phyloP scores from a whole-genome alignment of 2,329 filamentous ascomycete genomes.

The Alternaria solani region DNA sequence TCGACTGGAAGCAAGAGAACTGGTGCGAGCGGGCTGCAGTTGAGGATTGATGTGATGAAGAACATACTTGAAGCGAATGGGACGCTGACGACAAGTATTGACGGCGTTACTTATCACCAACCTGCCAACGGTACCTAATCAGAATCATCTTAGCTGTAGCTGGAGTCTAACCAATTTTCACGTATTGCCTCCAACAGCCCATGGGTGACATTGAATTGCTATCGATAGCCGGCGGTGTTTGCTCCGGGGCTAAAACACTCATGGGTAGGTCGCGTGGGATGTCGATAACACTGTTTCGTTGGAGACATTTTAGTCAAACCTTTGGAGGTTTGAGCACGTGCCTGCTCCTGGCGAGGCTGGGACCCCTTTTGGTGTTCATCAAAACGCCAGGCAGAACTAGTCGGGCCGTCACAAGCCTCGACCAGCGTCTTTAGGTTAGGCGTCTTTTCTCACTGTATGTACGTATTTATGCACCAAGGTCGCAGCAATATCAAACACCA shows the following conservation, averaged over 20 bases:
- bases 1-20: constrained; percentile 51
- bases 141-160: not conserved
- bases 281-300: not conserved
- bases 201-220: no score
- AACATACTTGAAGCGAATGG: constrained; percentile 56
- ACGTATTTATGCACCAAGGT: no score
- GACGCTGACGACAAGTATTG: constrained; percentile 50
- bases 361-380: not conserved
- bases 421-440: not conserved
- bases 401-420: not conserved
- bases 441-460: not conserved
- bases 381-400: not conserved
- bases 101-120: constrained; percentile 51
- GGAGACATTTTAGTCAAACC: not conserved
- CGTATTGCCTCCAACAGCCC: not conserved
- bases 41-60: constrained; percentile 50
- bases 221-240: not conserved
- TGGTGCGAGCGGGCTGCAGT: constrained; percentile 50
- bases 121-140: constrained; percentile 46
- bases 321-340: not conserved
- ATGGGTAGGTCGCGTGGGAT: not conserved
- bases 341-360: not conserved
- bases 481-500: not conserved
- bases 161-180: not conserved
- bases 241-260: not conserved